These are phyloP conservation scores for Skeletonema marinoi DNA, from an alignment of 108 stramenopile species.

Conservation along the genomic window DNA sequence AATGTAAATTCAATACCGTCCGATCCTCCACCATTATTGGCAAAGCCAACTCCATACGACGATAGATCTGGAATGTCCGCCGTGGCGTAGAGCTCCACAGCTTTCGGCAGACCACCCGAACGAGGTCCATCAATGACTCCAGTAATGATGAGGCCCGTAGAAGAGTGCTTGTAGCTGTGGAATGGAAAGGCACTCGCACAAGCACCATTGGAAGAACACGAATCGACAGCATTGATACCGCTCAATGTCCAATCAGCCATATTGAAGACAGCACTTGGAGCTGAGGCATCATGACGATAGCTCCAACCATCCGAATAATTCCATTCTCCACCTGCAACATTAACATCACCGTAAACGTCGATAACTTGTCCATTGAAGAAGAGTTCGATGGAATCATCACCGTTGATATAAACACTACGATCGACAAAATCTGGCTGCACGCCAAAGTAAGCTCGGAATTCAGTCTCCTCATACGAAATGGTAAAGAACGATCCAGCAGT, in stretches of 20 bases:
- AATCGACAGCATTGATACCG: not conserved
- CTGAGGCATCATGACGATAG: not conserved
- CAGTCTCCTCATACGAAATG: constrained; percentile 4
- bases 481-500: constrained; percentile 27
- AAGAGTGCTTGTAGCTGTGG: constrained; percentile 1
- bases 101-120: too few relatives aligned
- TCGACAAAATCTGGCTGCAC: constrained; percentile 18
- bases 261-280: not conserved
- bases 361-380: constrained; percentile 31
- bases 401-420: constrained; percentile 18
- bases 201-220: not conserved
- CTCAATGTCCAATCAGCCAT: not conserved
- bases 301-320: constrained; percentile 31
- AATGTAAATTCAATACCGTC: constrained; percentile 24
- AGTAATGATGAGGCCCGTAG: too few relatives aligned
- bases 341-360: constrained; percentile 30
- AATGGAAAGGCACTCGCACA: not conserved
- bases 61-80: constrained; percentile 20
- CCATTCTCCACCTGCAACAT: constrained; percentile 24
- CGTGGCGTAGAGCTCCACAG: constrained; percentile 3
- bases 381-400: constrained; percentile 42
- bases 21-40: constrained; percentile 27
- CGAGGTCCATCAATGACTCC: too few relatives aligned
- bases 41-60: constrained; percentile 26
- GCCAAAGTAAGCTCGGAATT: constrained; percentile 29